Conservation (phyloP, 1,139 yeast genomes). For the Hyphopichia buzzinii region DNA sequence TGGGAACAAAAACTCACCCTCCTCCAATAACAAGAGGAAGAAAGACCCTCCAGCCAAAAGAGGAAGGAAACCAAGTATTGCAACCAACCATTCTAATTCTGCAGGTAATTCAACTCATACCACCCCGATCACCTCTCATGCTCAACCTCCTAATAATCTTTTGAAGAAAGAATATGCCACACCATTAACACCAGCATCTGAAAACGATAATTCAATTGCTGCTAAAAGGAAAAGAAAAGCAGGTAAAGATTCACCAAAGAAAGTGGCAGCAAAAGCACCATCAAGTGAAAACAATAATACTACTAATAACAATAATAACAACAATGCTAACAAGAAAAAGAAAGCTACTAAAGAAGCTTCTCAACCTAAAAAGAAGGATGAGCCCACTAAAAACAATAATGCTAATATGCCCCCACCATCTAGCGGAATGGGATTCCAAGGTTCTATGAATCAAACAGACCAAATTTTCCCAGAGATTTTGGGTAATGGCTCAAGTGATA, state of each 20-base stretch:
- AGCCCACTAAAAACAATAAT: slow-evolving; percentile 9
- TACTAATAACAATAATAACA: slow-evolving; percentile 1
- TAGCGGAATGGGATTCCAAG: slow-evolving; percentile 22
- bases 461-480: slow-evolving; percentile 38
- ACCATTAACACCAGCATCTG: slow-evolving; percentile 47
- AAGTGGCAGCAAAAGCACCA: slow-evolving; percentile 16
- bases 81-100: slow-evolving; percentile 11
- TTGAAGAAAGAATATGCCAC: slow-evolving; percentile 37
- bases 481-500: slow-evolving; percentile 16
- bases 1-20: slow-evolving; percentile 39
- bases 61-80: slow-evolving; percentile 33
- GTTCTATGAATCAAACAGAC: slow-evolving; percentile 26
- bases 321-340: slow-evolving; percentile 6
- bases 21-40: slow-evolving; percentile 17
- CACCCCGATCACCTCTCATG: slow-evolving; percentile 14
- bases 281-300: slow-evolving; percentile 11
- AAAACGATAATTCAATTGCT: slow-evolving; percentile 23
- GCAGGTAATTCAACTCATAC: slow-evolving; percentile 11
- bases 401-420: slow-evolving; percentile 25
- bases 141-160: slow-evolving; percentile 1
- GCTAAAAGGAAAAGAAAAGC: slow-evolving; percentile 26
- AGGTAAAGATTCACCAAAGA: slow-evolving; percentile 35
- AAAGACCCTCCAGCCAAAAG: slow-evolving; percentile 31
- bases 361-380: slow-evolving; percentile 13
- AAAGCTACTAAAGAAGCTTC: slow-evolving; percentile 11